A percentile compares a stretch with the other conserved stretches of the same genome.
Evolutionary conservation across 768 basidiomycete species (phyloP).

Genomic region (Phylloporus arenicola): DNA sequence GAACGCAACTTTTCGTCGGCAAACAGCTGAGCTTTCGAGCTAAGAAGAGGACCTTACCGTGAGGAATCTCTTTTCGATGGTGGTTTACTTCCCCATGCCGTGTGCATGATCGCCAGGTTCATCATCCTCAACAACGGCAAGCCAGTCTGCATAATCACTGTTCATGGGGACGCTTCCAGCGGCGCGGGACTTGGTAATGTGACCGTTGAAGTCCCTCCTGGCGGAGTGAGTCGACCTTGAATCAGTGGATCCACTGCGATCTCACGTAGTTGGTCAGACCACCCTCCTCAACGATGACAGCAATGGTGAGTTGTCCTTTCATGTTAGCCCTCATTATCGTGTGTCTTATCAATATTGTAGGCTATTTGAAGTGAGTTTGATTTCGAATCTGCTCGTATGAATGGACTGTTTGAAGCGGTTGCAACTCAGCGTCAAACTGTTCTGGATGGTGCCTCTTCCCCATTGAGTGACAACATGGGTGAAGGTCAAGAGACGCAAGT

Average conservation of each 20-base stretch:
- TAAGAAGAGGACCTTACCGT: not conserved
- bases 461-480: not conserved
- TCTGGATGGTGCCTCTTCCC: not conserved
- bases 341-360: not conserved
- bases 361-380: not conserved
- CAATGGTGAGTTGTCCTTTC: no score
- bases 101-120: not conserved
- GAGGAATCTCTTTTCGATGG: not conserved
- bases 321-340: no score
- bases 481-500: not conserved
- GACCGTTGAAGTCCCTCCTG: not conserved
- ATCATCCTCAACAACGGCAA: not conserved
- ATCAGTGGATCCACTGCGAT: not conserved
- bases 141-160: not conserved
- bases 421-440: not conserved
- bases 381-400: not conserved
- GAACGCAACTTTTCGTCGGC: not conserved
- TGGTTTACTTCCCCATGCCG: not conserved
- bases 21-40: not conserved
- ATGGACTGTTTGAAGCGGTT: not conserved
- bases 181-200: not conserved
- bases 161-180: not conserved
- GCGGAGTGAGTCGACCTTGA: not conserved
- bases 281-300: not conserved
- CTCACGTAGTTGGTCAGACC: not conserved